Percentiles rank a stretch among this genome's conserved stretches.
Evolutionary conservation across 129 eudicot species (phyloP).

Genomic region (Saposhnikovia divaricata): DNA sequence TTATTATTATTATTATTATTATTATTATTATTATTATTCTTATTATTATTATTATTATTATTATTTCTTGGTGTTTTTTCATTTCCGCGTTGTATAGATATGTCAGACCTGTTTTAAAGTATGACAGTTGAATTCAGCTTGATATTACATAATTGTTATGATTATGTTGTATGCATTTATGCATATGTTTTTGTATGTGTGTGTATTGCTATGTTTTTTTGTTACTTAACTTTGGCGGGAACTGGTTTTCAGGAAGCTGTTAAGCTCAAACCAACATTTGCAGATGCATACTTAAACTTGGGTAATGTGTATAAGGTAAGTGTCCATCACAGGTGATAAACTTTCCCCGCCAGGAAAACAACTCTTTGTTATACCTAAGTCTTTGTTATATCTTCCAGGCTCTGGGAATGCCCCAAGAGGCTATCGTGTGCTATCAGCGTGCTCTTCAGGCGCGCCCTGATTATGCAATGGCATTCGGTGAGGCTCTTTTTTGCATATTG

Average conservation of each 20-base stretch:
- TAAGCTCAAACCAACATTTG: constrained; percentile 72
- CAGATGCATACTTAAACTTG: constrained; percentile 82
- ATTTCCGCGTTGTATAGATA: too few species aligned
- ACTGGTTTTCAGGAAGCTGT: constrained; percentile 69
- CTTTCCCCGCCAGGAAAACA: constrained; percentile 14
- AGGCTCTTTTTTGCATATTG: constrained; percentile 13
- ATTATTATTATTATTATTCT: neutral
- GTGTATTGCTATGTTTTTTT: neutral
- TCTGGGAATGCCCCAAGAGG: constrained; percentile 80
- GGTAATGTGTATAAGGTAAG: constrained; percentile 92
- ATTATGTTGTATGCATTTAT: neutral
- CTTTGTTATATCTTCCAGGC: constrained; percentile 45
- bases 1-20: neutral
- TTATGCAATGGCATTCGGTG: constrained; percentile 86
- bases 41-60: neutral
- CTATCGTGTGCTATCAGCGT: constrained; percentile 78
- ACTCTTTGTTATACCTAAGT: constrained; percentile 11
- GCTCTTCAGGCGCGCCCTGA: constrained; percentile 86
- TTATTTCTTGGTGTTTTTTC: neutral
- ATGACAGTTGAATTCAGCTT: neutral
- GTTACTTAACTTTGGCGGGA: neutral
- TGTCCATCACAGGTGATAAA: constrained; percentile 14
- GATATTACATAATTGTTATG: neutral
- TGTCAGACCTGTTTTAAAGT: neutral
- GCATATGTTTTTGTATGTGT: neutral